Conservation (phyloP, 2,329 filamentous ascomycete species). For the Fusarium mexicanum region DNA sequence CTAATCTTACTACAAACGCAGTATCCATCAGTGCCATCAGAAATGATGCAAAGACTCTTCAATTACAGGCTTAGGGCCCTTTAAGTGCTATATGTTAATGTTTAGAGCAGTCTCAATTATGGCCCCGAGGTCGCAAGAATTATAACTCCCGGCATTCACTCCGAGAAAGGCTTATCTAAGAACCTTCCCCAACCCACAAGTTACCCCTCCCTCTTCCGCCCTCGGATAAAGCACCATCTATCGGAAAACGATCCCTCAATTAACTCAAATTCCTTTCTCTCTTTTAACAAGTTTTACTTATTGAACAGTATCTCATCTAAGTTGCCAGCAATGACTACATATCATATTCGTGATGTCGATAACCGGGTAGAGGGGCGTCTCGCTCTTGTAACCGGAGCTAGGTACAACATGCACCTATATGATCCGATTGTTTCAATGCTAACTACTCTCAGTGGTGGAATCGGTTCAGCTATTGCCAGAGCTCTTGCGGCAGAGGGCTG, state of each 20-base stretch:
- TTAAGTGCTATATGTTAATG: fast-evolving
- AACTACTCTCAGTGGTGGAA: conserved; percentile 3
- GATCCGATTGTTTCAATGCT: background rate
- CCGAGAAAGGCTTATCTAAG: background rate
- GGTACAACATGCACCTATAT: background rate
- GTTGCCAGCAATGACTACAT: background rate
- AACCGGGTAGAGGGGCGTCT: conserved; percentile 21
- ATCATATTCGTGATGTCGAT: conserved; percentile 17
- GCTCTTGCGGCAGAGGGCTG: conserved; percentile 23
- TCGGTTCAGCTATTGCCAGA: conserved; percentile 19
- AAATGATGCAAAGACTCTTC: no score
- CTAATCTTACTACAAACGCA: background rate
- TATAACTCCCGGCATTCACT: conserved; percentile 2
- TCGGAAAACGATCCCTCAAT: background rate
- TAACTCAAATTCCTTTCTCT: background rate
- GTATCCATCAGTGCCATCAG: background rate
- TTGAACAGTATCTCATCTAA: no score
- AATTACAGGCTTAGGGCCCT: background rate
- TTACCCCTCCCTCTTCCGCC: conserved; percentile 10
- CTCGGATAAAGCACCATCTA: conserved; percentile 5
- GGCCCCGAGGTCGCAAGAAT: background rate
- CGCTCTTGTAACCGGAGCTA: conserved; percentile 28
- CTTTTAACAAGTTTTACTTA: no score
- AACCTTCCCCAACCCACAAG: background rate
- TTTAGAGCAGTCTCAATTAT: background rate